A percentile compares a stretch with the other conserved stretches of the same genome.
These are phyloP conservation scores for Rhodocollybia butyracea DNA, from an alignment of 768 basidiomycete species.

Conservation along the genomic window DNA sequence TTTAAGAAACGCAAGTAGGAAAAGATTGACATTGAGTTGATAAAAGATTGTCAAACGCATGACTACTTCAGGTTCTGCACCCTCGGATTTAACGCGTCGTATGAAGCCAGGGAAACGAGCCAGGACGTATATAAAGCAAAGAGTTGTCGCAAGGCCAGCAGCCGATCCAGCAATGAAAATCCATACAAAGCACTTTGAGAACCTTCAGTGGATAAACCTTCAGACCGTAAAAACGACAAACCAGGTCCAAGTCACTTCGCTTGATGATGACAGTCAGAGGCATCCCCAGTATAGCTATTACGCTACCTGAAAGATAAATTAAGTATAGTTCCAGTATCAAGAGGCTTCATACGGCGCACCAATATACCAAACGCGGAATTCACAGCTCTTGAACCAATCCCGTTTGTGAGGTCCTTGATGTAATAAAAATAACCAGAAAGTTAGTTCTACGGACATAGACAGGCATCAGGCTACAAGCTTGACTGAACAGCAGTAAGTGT, in stretches of 20 bases:
- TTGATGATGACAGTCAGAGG: constrained; percentile 64
- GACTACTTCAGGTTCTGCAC: constrained; percentile 73
- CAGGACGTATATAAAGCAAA: constrained; percentile 71
- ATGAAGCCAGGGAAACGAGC: constrained; percentile 70
- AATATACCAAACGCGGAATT: constrained; percentile 69
- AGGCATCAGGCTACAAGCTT: not conserved
- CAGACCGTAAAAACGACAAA: constrained; percentile 23
- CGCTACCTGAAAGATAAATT: constrained; percentile 45
- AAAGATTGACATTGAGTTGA: constrained; percentile 59
- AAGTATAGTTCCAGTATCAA: constrained; percentile 1
- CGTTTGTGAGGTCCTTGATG: constrained; percentile 70
- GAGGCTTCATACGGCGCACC: constrained; percentile 36
- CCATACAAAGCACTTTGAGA: constrained; percentile 61
- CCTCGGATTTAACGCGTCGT: constrained; percentile 63
- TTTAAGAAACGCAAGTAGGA: not conserved
- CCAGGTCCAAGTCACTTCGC: constrained; percentile 55
- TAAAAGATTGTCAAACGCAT: constrained; percentile 73
- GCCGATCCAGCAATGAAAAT: constrained; percentile 72
- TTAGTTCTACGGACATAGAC: constrained; percentile 47
- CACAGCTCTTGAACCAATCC: constrained; percentile 79
- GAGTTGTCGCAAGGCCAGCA: constrained; percentile 62
- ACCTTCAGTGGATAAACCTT: constrained; percentile 10
- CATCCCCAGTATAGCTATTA: constrained; percentile 65
- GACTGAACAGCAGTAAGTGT: not conserved
- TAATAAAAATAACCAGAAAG: constrained; percentile 82